Conservation (phyloP, 2,329 filamentous ascomycete genomes). For the Phyllachora maydis region DNA sequence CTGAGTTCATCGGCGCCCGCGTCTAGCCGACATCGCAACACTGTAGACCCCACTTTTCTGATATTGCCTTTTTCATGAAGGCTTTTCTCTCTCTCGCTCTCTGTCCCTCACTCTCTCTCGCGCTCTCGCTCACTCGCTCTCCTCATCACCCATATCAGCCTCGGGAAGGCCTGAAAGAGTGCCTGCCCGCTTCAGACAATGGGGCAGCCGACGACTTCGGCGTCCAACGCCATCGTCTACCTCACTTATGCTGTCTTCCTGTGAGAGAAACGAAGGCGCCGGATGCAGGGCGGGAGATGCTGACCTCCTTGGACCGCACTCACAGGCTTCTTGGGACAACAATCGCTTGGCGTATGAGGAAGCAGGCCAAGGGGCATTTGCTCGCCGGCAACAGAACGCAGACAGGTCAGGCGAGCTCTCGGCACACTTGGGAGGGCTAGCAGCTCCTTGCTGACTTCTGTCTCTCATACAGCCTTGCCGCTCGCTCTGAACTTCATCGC, state of each 20-base stretch:
- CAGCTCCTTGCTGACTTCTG: conserved; percentile 10
- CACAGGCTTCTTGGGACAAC: conserved; percentile 41
- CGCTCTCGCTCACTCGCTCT: too few species aligned
- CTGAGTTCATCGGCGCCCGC: too few species aligned
- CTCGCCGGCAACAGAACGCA: conserved; percentile 63
- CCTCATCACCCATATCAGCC: too few species aligned
- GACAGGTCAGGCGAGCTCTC: conserved; percentile 40
- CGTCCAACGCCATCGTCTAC: conserved; percentile 71
- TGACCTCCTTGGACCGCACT: conserved; percentile 16
- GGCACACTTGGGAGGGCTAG: conserved; percentile 1
- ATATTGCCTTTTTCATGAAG: too few species aligned
- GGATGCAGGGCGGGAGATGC: conserved; percentile 1
- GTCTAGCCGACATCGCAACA: too few species aligned
- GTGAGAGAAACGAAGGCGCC: conserved; percentile 18
- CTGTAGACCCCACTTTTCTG: too few species aligned
- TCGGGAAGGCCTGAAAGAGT: too few species aligned
- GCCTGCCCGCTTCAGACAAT: too few species aligned
- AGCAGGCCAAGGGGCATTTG: conserved; percentile 50
- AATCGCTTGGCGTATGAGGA: conserved; percentile 34
- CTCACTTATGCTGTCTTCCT: conserved; percentile 59
- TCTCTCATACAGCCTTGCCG: conserved; percentile 52
- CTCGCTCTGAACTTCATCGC: conserved; percentile 80
- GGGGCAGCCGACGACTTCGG: conserved; percentile 54
- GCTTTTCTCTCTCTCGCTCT: too few species aligned
- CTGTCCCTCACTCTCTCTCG: too few species aligned